Conservation (phyloP, 1,284 basidiomycete species). For the Ganoderma meredithae region DNA sequence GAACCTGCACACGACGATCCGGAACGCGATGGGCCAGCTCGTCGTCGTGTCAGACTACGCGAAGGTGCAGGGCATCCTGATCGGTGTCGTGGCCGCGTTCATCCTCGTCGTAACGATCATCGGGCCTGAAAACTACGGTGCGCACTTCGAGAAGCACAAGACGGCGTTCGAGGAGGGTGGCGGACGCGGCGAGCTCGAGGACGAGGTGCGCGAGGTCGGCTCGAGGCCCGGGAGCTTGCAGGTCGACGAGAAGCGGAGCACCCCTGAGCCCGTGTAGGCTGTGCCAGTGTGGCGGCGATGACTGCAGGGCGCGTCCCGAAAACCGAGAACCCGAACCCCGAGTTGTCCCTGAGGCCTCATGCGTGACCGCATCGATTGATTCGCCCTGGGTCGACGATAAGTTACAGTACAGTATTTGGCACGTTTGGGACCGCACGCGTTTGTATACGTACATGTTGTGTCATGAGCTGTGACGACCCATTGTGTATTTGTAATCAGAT, state of each 20-base stretch:
- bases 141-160: conserved; percentile 86
- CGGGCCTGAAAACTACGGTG: conserved; percentile 82
- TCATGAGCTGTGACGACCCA: neutral
- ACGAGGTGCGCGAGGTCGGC: conserved; percentile 18
- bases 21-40: conserved; percentile 50
- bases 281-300: too few relatives aligned
- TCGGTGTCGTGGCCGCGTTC: conserved; percentile 78
- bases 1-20: conserved; percentile 60
- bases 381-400: neutral
- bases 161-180: conserved; percentile 81
- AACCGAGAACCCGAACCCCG: too few relatives aligned
- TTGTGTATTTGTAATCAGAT: conserved; percentile 10
- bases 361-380: neutral
- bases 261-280: conserved; percentile 28
- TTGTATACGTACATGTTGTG: conserved; percentile 10
- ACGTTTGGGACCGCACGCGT: neutral
- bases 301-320: too few relatives aligned
- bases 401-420: neutral
- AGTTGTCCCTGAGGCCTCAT: too few relatives aligned
- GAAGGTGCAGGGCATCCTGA: conserved; percentile 86
- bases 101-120: conserved; percentile 72
- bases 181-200: conserved; percentile 37
- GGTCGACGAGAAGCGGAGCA: conserved; percentile 32
- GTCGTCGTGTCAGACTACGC: conserved; percentile 81
- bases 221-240: conserved; percentile 32